Evolutionary conservation across 805 yeast species (phyloP).

Genomic region (Wickerhamiella dianesei): DNA sequence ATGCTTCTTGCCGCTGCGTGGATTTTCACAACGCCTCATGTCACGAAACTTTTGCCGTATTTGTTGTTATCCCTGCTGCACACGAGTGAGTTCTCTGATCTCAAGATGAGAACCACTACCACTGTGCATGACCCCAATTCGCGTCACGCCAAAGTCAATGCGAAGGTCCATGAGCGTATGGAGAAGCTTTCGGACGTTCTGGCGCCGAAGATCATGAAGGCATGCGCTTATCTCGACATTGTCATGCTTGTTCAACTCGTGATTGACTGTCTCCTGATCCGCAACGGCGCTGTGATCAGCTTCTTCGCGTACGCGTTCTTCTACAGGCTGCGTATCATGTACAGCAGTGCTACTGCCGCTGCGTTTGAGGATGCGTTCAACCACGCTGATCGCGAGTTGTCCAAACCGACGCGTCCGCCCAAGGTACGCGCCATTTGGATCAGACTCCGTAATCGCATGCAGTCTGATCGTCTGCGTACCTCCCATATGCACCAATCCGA

Average conservation of each 20-base stretch:
- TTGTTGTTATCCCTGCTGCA: conserved; percentile 65
- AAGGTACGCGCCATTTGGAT: conserved; percentile 36
- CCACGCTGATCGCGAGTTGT: conserved; percentile 39
- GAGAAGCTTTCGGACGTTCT: conserved; percentile 5
- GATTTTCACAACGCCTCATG: conserved; percentile 45
- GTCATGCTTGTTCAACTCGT: conserved; percentile 30
- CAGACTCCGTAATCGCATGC: conserved; percentile 26
- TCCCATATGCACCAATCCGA: conserved; percentile 7
- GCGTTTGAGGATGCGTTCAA: conserved; percentile 51
- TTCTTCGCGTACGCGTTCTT: conserved; percentile 39
- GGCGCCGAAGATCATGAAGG: conserved; percentile 8
- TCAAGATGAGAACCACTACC: not conserved
- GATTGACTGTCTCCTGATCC: conserved; percentile 40
- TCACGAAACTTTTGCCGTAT: conserved; percentile 57
- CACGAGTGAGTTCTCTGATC: conserved; percentile 38
- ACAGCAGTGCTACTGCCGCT: conserved; percentile 50
- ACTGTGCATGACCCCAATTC: not conserved
- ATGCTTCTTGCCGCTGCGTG: conserved; percentile 39
- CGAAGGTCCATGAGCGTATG: conserved; percentile 4
- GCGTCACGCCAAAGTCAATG: conserved; percentile 3
- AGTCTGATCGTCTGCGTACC: conserved; percentile 9
- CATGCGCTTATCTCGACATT: conserved; percentile 39
- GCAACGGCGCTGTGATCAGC: conserved; percentile 47
- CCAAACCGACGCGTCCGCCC: conserved; percentile 38
- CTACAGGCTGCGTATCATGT: conserved; percentile 60